Conservation (phyloP, 164 flowering plant genomes). For the Saururus chinensis region DNA sequence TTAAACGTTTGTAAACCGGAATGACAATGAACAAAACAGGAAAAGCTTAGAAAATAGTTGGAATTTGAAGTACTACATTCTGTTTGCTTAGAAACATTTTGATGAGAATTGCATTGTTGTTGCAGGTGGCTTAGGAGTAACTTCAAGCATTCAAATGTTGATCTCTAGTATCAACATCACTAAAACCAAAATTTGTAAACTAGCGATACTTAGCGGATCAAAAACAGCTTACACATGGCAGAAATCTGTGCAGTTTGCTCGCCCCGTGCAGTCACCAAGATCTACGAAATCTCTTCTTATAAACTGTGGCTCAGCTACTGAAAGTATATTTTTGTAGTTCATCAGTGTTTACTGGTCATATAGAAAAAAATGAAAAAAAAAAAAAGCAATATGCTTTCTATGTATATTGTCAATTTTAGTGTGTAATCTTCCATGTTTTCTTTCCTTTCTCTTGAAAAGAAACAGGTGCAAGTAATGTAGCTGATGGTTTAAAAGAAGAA, state of each 20-base stretch:
- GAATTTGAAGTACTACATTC: not conserved
- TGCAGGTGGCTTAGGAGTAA: slow-evolving; percentile 48
- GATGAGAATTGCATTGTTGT: slow-evolving; percentile 4
- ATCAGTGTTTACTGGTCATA: not conserved
- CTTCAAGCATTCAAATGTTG: slow-evolving; percentile 23
- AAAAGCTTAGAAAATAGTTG: not conserved
- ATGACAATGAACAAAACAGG: not conserved
- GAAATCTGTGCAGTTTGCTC: slow-evolving; percentile 13
- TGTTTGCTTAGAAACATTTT: not conserved
- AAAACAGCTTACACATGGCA: slow-evolving; percentile 12
- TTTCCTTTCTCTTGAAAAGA: not conserved
- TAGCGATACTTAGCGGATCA: slow-evolving; percentile 6
- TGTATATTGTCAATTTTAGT: not conserved
- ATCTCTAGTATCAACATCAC: slow-evolving; percentile 15
- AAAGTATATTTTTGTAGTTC: slow-evolving; percentile 20
- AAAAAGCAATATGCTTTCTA: not conserved
- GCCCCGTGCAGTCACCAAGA: slow-evolving; percentile 16
- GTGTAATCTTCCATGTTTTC: slow-evolving; percentile 2
- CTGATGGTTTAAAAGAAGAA: slow-evolving; percentile 19
- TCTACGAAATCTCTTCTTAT: slow-evolving; percentile 14
- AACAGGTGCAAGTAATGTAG: slow-evolving; percentile 23
- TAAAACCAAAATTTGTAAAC: slow-evolving; percentile 15
- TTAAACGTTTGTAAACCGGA: not conserved
- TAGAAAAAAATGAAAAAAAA: too few relatives aligned
- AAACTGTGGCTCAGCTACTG: slow-evolving; percentile 19